Percentiles rank a stretch among this genome's conserved stretches.
Evolutionary conservation across 768 basidiomycete species (phyloP).

Genomic region (Pleurotus ostreatus): DNA sequence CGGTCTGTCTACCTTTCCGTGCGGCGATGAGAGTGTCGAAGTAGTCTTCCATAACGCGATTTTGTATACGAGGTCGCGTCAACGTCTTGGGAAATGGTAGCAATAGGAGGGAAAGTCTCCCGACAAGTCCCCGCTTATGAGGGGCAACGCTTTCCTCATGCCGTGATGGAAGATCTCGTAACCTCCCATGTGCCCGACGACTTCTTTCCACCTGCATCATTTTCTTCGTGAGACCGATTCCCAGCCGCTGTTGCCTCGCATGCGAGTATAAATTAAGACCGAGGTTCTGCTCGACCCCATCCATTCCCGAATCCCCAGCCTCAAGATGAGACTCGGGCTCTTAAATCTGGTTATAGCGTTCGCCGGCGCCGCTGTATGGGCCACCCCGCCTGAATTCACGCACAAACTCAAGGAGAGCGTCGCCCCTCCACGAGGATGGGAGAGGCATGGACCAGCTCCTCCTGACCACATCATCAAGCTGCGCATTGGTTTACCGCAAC

Average conservation of each 20-base stretch:
- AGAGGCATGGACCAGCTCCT: conserved; percentile 34
- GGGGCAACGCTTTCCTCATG: too few relatives aligned
- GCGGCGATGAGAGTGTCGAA: too few relatives aligned
- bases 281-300: too few relatives aligned
- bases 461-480: conserved; percentile 43
- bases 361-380: background rate
- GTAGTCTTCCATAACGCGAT: too few relatives aligned
- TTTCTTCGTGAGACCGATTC: conserved; percentile 4
- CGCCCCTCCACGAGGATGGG: conserved; percentile 45
- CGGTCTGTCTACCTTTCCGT: too few relatives aligned
- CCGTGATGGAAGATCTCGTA: background rate
- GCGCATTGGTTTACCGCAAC: conserved; percentile 55
- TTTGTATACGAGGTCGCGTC: too few relatives aligned
- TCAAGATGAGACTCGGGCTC: background rate
- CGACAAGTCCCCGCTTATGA: too few relatives aligned
- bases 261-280: too few relatives aligned
- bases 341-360: background rate
- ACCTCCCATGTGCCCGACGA: conserved; percentile 2
- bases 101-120: too few relatives aligned
- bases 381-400: background rate
- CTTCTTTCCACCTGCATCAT: background rate
- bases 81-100: too few relatives aligned
- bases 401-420: conserved; percentile 46
- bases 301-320: background rate
- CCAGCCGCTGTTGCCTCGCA: background rate